phyloP scores from a whole-genome alignment of 2,329 filamentous ascomycete genomes.

The Fusarium sp. region DNA sequence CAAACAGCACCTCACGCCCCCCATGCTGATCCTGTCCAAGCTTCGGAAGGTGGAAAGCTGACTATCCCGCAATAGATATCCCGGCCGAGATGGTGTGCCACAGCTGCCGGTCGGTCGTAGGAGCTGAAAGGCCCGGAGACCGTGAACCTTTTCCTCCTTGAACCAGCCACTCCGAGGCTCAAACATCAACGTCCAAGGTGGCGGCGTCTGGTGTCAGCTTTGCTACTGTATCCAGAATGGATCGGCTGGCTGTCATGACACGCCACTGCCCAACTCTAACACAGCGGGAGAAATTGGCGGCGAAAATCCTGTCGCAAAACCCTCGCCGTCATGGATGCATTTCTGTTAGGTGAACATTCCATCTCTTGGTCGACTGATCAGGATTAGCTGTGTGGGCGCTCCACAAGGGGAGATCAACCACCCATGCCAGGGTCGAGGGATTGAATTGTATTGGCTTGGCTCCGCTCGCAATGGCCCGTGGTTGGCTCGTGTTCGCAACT shows the following conservation, averaged over 20 bases:
- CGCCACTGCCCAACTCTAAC: slow-evolving; percentile 37
- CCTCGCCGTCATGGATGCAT: slow-evolving; percentile 9
- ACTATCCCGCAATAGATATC: slow-evolving; percentile 33
- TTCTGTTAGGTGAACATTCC: slow-evolving; percentile 16
- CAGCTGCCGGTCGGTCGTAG: slow-evolving; percentile 6
- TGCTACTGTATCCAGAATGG: not conserved
- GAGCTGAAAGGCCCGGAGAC: not conserved
- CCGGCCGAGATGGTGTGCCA: slow-evolving; percentile 38
- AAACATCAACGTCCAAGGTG: slow-evolving; percentile 21
- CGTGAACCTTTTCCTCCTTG: not conserved
- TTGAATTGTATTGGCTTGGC: slow-evolving; percentile 8
- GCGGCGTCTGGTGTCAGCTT: slow-evolving; percentile 19
- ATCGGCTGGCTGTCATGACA: slow-evolving; percentile 28
- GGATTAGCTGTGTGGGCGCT: slow-evolving; percentile 26
- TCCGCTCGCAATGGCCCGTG: not conserved
- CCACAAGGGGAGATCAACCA: slow-evolving; percentile 21
- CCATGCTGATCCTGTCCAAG: slow-evolving; percentile 17
- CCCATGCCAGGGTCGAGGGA: not conserved
- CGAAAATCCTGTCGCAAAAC: not conserved
- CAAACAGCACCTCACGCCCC: slow-evolving; percentile 25
- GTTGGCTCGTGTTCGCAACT: slow-evolving; percentile 23
- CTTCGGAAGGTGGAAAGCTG: slow-evolving; percentile 11
- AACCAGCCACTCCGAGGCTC: slow-evolving; percentile 24
- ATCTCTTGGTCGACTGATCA: slow-evolving; percentile 11
- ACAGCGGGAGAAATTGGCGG: slow-evolving; percentile 4